Conservation (phyloP, 2,329 filamentous ascomycete genomes). For the Fusarium armeniacum region DNA sequence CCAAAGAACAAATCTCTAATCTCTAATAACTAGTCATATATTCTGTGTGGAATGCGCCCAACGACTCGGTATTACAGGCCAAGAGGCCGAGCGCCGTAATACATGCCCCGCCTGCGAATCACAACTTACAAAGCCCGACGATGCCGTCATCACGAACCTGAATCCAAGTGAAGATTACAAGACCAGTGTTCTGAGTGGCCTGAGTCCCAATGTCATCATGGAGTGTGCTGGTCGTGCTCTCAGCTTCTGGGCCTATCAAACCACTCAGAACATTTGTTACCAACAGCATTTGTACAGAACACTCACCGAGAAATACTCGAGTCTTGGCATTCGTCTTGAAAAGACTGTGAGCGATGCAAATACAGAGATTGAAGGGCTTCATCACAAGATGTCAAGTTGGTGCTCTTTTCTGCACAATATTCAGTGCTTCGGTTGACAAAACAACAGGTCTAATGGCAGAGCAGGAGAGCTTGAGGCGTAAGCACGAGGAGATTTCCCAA, state of each 20-base stretch:
- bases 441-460: constrained; percentile 68
- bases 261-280: constrained; percentile 84
- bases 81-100: constrained; percentile 54
- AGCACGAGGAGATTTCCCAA: constrained; percentile 78
- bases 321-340: constrained; percentile 76
- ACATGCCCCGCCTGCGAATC: constrained; percentile 83
- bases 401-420: constrained; percentile 1
- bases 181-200: constrained; percentile 84
- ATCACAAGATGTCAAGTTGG: constrained; percentile 74
- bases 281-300: constrained; percentile 81
- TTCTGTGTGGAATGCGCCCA: constrained; percentile 85
- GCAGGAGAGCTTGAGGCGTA: constrained; percentile 73
- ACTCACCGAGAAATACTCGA: constrained; percentile 78
- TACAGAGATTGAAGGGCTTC: constrained; percentile 75
- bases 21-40: constrained; percentile 76
- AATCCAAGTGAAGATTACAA: constrained; percentile 92
- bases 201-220: constrained; percentile 85
- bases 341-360: constrained; percentile 82
- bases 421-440: constrained; percentile 21
- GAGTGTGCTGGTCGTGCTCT: constrained; percentile 86
- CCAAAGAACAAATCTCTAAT: constrained; percentile 5
- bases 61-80: constrained; percentile 70
- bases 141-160: constrained; percentile 78
- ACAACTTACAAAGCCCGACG: constrained; percentile 77
- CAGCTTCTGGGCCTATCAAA: constrained; percentile 89